Conservation (phyloP, 306 rosid genomes). For the Castanea mollissima region DNA sequence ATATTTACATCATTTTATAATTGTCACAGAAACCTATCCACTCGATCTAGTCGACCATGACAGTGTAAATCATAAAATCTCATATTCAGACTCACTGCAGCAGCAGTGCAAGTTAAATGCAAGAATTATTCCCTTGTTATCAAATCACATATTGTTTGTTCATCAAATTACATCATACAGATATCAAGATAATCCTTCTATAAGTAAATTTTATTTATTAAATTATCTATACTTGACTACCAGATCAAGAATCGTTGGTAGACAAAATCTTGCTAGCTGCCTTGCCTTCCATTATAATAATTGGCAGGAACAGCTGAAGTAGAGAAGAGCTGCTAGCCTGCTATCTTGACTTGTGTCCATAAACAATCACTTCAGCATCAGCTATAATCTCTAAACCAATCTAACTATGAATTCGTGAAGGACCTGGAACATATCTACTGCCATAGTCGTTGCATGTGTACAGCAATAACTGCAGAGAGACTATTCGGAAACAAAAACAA, state of each 20-base stretch:
- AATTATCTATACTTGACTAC: slow-evolving; percentile 35
- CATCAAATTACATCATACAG: not conserved
- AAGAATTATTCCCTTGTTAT: not conserved
- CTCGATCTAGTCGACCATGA: not conserved
- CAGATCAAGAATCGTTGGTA: slow-evolving; percentile 21
- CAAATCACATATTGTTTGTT: not conserved
- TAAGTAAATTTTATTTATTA: not conserved
- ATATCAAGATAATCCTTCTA: not conserved
- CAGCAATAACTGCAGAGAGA: slow-evolving; percentile 26
- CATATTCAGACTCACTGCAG: not conserved
- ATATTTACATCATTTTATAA: not conserved
- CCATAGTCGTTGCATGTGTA: slow-evolving; percentile 30
- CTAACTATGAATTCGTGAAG: slow-evolving; percentile 26
- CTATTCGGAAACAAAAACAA: not conserved
- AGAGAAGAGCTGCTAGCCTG: slow-evolving; percentile 10
- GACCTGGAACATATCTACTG: slow-evolving; percentile 37
- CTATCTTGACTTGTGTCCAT: not conserved
- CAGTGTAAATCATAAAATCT: not conserved
- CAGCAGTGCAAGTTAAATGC: not conserved
- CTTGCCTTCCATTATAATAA: slow-evolving; percentile 37
- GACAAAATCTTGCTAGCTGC: slow-evolving; percentile 25
- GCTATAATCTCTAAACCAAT: not conserved
- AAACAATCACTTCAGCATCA: not conserved
- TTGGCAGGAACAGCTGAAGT: slow-evolving; percentile 7
- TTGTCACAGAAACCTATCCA: not conserved